A percentile compares a stretch with the other conserved stretches of the same genome.
Evolutionary conservation across 2,329 filamentous ascomycete genomes (phyloP).

Genomic region (Neonectria faginata): DNA sequence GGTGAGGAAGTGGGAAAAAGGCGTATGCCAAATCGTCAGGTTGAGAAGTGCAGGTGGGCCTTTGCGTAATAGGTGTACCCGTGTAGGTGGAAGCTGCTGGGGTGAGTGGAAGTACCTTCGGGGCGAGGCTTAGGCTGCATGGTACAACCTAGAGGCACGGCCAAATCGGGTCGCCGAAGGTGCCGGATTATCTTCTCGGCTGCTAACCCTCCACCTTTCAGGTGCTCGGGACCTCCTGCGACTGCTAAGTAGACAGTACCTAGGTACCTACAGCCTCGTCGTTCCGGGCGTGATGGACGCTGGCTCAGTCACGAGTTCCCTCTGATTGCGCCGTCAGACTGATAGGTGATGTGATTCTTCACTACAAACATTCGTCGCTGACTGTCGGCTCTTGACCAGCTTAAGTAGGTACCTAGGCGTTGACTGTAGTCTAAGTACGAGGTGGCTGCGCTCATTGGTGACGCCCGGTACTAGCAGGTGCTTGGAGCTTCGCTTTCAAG

Average conservation of each 20-base stretch:
- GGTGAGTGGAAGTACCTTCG: constrained; percentile 39
- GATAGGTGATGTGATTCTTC: neutral
- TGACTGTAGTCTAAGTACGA: neutral
- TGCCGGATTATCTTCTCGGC: constrained; percentile 46
- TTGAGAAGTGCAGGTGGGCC: constrained; percentile 53
- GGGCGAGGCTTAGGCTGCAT: constrained; percentile 35
- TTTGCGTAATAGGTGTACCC: constrained; percentile 54
- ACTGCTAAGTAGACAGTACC: neutral
- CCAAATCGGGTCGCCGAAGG: constrained; percentile 30
- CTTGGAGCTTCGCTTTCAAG: neutral
- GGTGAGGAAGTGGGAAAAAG: constrained; percentile 48
- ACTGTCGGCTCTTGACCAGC: neutral
- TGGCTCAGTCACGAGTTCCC: constrained; percentile 8
- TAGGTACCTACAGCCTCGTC: constrained; percentile 13
- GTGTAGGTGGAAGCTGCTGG: constrained; percentile 38
- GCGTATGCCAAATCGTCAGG: constrained; percentile 53
- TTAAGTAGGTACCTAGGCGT: neutral
- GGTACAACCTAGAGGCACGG: constrained; percentile 35
- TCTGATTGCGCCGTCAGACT: neutral
- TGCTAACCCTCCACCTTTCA: constrained; percentile 28
- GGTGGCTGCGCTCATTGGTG: neutral
- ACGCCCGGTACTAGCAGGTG: neutral
- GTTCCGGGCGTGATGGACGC: neutral
- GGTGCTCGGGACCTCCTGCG: constrained; percentile 5
- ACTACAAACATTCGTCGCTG: neutral